A percentile compares a stretch with the other conserved stretches of the same genome.
These are phyloP conservation scores for Penicillium glabrum DNA, from an alignment of 2,329 filamentous ascomycete genomes.

Conservation along the genomic window DNA sequence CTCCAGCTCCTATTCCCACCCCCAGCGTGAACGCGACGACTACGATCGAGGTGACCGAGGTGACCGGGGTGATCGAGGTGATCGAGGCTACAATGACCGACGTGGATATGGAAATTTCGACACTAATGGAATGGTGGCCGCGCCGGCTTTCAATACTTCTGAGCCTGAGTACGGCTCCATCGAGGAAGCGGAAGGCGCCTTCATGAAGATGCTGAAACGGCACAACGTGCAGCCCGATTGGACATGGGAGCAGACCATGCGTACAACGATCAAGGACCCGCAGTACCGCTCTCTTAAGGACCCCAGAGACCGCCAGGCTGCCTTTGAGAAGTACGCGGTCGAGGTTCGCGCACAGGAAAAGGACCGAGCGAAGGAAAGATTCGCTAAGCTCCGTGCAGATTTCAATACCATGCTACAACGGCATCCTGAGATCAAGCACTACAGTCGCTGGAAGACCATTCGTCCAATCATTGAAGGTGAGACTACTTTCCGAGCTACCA, in stretches of 20 bases:
- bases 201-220: conserved; percentile 83
- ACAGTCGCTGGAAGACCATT: conserved; percentile 95
- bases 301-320: conserved; percentile 82
- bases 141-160: conserved; percentile 42
- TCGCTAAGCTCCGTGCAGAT: conserved; percentile 87
- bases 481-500: conserved; percentile 90
- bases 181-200: conserved; percentile 90
- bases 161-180: conserved; percentile 76
- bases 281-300: conserved; percentile 93
- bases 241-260: conserved; percentile 88
- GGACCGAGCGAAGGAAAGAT: conserved; percentile 87
- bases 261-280: conserved; percentile 80
- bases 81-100: conserved; percentile 40
- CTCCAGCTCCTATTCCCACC: conserved; percentile 42
- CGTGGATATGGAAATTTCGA: conserved; percentile 48
- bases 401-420: conserved; percentile 95
- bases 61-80: conserved; percentile 30
- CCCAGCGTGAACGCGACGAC: conserved; percentile 50
- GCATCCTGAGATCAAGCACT: conserved; percentile 95
- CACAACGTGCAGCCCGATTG: conserved; percentile 86
- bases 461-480: conserved; percentile 92
- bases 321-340: conserved; percentile 92
- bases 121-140: conserved; percentile 41
- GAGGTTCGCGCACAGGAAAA: conserved; percentile 91
- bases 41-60: conserved; percentile 42